Percentiles rank a stretch among this genome's conserved stretches.
phyloP scores from a whole-genome alignment of 1,284 basidiomycete genomes.

The Athelia psychrophila region DNA sequence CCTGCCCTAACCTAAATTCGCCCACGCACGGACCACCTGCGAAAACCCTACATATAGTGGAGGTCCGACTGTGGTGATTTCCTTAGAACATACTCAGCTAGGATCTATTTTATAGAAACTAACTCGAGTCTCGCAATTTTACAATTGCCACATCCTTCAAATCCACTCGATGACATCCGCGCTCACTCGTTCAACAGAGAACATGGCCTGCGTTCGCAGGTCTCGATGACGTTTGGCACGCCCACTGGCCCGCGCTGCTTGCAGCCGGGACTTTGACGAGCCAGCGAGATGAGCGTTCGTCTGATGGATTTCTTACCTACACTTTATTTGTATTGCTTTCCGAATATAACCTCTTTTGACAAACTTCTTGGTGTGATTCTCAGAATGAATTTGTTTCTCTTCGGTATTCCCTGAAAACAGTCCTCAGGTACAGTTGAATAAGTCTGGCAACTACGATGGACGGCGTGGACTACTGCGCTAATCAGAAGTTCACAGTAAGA shows the following conservation, averaged over 20 bases:
- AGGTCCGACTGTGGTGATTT: neutral
- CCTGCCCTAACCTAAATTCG: no score
- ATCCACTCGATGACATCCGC: conserved; percentile 76
- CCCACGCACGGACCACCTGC: no score
- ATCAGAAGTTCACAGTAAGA: no score
- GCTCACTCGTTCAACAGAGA: conserved; percentile 77
- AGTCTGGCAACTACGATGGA: no score
- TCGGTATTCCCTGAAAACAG: no score
- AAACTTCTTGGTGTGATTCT: no score
- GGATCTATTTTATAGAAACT: conserved; percentile 90
- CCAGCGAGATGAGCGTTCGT: conserved; percentile 1
- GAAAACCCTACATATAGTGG: neutral
- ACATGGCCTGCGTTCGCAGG: conserved; percentile 42
- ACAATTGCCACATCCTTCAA: conserved; percentile 79
- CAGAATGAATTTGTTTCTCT: no score
- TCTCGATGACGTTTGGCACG: conserved; percentile 1
- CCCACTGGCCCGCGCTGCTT: neutral
- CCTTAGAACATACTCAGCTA: conserved; percentile 32
- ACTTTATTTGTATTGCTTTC: no score
- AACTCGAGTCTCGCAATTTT: conserved; percentile 87
- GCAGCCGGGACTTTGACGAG: neutral
- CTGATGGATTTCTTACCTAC: conserved; percentile 1
- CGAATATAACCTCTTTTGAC: no score
- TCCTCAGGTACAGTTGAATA: no score
- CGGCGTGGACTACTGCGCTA: no score